Percentiles rank a stretch among this genome's conserved stretches.
Evolutionary conservation across 352 stramenopile species (phyloP).

Genomic region (Phytophthora fragariae): DNA sequence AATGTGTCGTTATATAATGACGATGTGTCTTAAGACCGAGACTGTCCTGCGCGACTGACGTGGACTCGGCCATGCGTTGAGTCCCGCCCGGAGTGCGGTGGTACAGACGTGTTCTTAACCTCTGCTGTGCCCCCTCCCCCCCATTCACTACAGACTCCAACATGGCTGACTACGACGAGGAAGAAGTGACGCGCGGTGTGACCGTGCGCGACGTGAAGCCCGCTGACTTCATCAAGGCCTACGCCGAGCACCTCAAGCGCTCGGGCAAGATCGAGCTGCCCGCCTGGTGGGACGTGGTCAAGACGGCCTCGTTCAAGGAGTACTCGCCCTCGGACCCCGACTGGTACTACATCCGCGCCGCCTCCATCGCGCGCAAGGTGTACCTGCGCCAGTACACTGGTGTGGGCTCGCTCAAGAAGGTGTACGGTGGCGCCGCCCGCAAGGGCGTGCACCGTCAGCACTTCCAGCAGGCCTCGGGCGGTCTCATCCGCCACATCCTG

Average conservation of each 20-base stretch:
- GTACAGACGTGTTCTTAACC: conserved; percentile 94
- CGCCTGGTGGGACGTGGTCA: conserved; percentile 98
- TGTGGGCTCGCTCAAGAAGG: conserved; percentile 97
- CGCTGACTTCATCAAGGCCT: conserved; percentile 98
- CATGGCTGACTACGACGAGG: conserved; percentile 84
- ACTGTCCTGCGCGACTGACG: conserved; percentile 87
- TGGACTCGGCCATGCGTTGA: conserved; percentile 31
- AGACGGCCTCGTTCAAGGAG: conserved; percentile 98
- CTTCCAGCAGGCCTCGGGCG: conserved; percentile 96
- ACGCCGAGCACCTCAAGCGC: conserved; percentile 99
- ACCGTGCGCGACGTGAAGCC: conserved; percentile 97
- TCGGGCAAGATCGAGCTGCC: conserved; percentile 99
- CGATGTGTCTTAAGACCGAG: conserved; percentile 90
- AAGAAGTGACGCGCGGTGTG: conserved; percentile 88
- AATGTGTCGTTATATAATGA: conserved; percentile 47
- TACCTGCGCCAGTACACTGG: conserved; percentile 98
- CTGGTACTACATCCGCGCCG: conserved; percentile 99
- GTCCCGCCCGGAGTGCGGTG: conserved; percentile 67
- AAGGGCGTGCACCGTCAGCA: conserved; percentile 95
- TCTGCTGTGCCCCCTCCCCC: conserved; percentile 11
- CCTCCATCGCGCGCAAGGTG: conserved; percentile 98
- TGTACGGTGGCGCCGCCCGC: conserved; percentile 95
- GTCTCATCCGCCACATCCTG: conserved; percentile 98
- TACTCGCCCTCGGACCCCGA: conserved; percentile 97
- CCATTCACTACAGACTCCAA: conserved; percentile 55